phyloP scores from a whole-genome alignment of 2,329 filamentous ascomycete species.

The Chaetothyriales sp. region DNA sequence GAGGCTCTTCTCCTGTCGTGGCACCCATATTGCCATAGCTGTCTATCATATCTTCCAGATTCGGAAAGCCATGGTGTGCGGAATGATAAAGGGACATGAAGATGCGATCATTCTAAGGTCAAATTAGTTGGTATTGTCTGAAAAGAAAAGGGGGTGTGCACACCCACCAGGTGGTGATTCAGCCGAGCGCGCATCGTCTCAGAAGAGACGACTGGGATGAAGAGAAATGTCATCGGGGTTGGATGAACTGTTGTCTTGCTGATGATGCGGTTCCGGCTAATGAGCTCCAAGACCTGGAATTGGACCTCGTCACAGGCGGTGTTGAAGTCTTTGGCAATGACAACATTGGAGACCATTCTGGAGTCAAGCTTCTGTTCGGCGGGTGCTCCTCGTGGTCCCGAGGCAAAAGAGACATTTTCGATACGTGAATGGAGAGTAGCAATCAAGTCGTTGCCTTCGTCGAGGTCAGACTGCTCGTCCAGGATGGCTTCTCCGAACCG shows the following conservation, averaged over 20 bases:
- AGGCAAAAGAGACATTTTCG: slow-evolving; percentile 4
- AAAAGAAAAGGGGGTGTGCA: slow-evolving; percentile 12
- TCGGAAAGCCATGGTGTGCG: slow-evolving; percentile 53
- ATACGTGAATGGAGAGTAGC: not conserved
- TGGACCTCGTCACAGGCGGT: slow-evolving; percentile 60
- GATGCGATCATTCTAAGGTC: slow-evolving; percentile 55
- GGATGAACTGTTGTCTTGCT: slow-evolving; percentile 58
- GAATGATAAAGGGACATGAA: slow-evolving; percentile 79
- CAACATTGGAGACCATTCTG: slow-evolving; percentile 57
- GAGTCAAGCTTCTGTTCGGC: slow-evolving; percentile 27
- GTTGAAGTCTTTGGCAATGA: slow-evolving; percentile 70
- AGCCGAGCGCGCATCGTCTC: slow-evolving; percentile 21
- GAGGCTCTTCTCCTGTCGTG: slow-evolving; percentile 17
- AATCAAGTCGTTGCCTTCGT: slow-evolving; percentile 12
- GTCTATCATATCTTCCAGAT: slow-evolving; percentile 50
- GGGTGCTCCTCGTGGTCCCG: not conserved
- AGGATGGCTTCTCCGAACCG: slow-evolving; percentile 63
- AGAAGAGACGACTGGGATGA: slow-evolving; percentile 54
- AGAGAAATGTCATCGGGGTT: slow-evolving; percentile 63
- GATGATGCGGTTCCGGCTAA: slow-evolving; percentile 64
- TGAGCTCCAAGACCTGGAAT: slow-evolving; percentile 61
- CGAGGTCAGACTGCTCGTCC: slow-evolving; percentile 18
- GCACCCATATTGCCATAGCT: slow-evolving; percentile 16
- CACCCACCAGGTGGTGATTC: slow-evolving; percentile 26
- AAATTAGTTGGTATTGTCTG: not conserved